These are phyloP conservation scores for Hymenoscyphus fraxineus DNA, from an alignment of 2,329 filamentous ascomycete species.

Conservation along the genomic window DNA sequence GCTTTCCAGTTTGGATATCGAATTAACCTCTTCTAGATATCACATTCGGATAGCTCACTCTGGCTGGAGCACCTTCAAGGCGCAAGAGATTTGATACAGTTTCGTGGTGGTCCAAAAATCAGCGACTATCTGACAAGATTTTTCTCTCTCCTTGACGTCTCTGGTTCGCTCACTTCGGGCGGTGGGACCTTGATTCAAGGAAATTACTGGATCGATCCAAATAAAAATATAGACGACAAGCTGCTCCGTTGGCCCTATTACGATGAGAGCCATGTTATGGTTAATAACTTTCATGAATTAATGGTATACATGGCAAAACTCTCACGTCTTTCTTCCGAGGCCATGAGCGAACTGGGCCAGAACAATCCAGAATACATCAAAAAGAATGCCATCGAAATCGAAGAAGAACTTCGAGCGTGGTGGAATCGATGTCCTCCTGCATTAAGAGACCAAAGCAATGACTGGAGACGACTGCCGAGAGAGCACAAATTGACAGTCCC, in stretches of 20 bases:
- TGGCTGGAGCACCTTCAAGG: conserved; percentile 34
- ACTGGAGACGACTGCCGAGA: conserved; percentile 29
- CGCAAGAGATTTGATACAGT: conserved; percentile 32
- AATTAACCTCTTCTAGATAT: conserved; percentile 25
- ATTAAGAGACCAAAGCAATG: conserved; percentile 28
- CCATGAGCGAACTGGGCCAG: conserved; percentile 23
- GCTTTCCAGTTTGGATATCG: neutral
- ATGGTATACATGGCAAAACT: conserved; percentile 33
- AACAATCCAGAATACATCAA: conserved; percentile 21
- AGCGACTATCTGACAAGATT: conserved; percentile 31
- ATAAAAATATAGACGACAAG: neutral
- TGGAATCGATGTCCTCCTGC: conserved; percentile 26
- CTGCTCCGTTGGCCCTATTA: conserved; percentile 30
- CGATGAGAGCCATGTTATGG: conserved; percentile 27
- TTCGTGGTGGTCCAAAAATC: conserved; percentile 29
- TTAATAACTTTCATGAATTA: conserved; percentile 28
- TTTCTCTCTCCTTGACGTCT: conserved; percentile 33
- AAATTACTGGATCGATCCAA: conserved; percentile 31
- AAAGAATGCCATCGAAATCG: conserved; percentile 20
- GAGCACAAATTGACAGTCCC: conserved; percentile 28
- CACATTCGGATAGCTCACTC: conserved; percentile 28
- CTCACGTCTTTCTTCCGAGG: conserved; percentile 28
- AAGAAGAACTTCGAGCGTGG: conserved; percentile 26
- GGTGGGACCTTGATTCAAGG: conserved; percentile 30
- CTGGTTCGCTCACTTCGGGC: conserved; percentile 29